Evolutionary conservation across 208 protist genomes (phyloP).

Genomic region (Hexamita inflata): DNA sequence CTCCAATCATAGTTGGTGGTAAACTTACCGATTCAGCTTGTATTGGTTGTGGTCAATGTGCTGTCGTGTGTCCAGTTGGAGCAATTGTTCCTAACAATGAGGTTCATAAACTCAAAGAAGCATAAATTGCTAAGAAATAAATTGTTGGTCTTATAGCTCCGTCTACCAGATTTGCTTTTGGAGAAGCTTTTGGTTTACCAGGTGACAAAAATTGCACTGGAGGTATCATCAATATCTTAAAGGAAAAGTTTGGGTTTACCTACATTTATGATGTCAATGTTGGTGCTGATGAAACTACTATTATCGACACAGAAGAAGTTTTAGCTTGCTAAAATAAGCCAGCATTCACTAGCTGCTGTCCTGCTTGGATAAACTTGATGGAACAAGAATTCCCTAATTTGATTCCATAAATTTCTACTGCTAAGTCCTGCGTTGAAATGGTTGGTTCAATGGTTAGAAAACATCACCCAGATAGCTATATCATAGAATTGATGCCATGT

Average conservation of each 20-base stretch:
- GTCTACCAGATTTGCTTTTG: constrained; percentile 30
- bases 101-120: constrained; percentile 13
- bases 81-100: constrained; percentile 40
- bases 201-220: neutral
- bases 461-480: constrained; percentile 1
- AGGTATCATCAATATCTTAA: neutral
- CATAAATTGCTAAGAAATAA: neutral
- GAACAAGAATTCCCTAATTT: constrained; percentile 45
- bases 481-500: constrained; percentile 38
- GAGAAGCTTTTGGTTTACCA: constrained; percentile 19
- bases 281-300: constrained; percentile 39
- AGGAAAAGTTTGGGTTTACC: constrained; percentile 30
- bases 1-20: neutral
- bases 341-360: constrained; percentile 42
- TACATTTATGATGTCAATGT: constrained; percentile 43
- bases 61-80: constrained; percentile 43
- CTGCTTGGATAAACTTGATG: constrained; percentile 43
- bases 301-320: constrained; percentile 10
- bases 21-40: constrained; percentile 39
- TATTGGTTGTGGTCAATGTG: constrained; percentile 52
- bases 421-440: constrained; percentile 42
- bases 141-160: constrained; percentile 31
- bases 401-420: constrained; percentile 44
- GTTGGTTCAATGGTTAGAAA: constrained; percentile 5
- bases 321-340: constrained; percentile 22